phyloP scores from a whole-genome alignment of 176 grass and related monocot genomes.

The Olyra latifolia region DNA sequence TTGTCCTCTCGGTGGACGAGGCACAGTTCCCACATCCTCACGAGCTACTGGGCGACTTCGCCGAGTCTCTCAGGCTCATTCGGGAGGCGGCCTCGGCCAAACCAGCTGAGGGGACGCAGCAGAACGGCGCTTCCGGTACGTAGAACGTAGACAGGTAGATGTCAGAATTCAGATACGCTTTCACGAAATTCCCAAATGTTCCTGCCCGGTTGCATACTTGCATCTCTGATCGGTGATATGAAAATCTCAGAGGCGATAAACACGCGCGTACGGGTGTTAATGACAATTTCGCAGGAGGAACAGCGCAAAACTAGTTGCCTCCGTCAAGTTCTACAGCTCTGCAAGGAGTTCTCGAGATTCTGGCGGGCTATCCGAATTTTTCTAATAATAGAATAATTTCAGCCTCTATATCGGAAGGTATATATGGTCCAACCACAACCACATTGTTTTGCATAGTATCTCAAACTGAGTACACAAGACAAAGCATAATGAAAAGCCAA shows the following conservation, averaged over 20 bases:
- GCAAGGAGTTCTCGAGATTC: neutral
- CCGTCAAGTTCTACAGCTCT: neutral
- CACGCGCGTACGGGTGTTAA: too few species aligned
- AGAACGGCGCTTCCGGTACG: neutral
- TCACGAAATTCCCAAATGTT: neutral
- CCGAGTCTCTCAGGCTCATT: slow-evolving; percentile 61
- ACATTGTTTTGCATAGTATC: too few species aligned
- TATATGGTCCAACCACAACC: too few species aligned
- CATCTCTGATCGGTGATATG: too few species aligned
- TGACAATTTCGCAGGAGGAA: too few species aligned
- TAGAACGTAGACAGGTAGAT: neutral
- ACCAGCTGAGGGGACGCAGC: neutral
- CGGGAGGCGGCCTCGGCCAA: slow-evolving; percentile 40
- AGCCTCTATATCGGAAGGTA: too few species aligned
- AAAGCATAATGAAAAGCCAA: too few species aligned
- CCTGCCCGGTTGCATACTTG: neutral
- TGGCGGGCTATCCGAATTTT: neutral
- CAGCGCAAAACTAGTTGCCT: too few species aligned
- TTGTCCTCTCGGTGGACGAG: slow-evolving; percentile 66
- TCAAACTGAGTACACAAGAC: too few species aligned
- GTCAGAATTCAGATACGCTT: too few species aligned
- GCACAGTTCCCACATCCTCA: slow-evolving; percentile 52
- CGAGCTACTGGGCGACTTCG: slow-evolving; percentile 67
- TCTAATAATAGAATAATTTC: too few species aligned
- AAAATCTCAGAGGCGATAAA: too few species aligned